Evolutionary conservation across 1,284 basidiomycete species (phyloP).

Genomic region (Mycosarcoma maydis): DNA sequence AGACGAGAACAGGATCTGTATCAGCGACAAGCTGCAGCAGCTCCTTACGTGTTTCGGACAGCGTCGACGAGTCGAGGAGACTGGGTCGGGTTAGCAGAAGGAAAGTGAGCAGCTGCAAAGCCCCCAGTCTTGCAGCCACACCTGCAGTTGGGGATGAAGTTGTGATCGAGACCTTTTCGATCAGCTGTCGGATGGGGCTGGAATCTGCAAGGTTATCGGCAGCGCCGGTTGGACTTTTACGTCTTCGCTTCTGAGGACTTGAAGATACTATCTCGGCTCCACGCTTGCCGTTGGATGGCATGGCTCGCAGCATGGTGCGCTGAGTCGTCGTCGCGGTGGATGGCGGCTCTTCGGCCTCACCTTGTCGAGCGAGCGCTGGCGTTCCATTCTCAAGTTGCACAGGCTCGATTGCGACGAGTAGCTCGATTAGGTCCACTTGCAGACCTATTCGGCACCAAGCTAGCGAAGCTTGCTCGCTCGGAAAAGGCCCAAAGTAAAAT

Average conservation of each 20-base stretch:
- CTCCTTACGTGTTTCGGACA: not conserved
- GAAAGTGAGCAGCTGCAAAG: slow-evolving; percentile 26
- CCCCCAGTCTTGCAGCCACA: slow-evolving; percentile 6
- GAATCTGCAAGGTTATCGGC: not conserved
- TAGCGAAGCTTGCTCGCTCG: slow-evolving; percentile 10
- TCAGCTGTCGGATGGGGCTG: not conserved
- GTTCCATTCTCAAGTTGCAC: not conserved
- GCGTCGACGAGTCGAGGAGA: slow-evolving; percentile 1
- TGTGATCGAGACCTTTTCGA: slow-evolving; percentile 1
- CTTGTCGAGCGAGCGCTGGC: not conserved
- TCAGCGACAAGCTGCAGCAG: slow-evolving; percentile 10
- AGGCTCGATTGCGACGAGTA: not conserved
- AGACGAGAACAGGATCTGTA: slow-evolving; percentile 9
- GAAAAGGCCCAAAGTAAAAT: slow-evolving; percentile 17
- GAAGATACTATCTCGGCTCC: not conserved
- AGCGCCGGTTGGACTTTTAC: not conserved
- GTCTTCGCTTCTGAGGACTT: slow-evolving; percentile 23
- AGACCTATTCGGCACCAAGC: slow-evolving; percentile 27
- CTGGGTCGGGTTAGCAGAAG: slow-evolving; percentile 8
- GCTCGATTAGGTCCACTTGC: slow-evolving; percentile 24
- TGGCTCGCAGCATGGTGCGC: slow-evolving; percentile 1
- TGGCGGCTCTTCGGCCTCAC: not conserved
- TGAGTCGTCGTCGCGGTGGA: slow-evolving; percentile 1
- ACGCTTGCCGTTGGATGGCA: slow-evolving; percentile 19
- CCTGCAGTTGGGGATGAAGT: not conserved